Conservation (phyloP, 2,329 filamentous ascomycete species). For the Stagonosporopsis cucurbitacearum region DNA sequence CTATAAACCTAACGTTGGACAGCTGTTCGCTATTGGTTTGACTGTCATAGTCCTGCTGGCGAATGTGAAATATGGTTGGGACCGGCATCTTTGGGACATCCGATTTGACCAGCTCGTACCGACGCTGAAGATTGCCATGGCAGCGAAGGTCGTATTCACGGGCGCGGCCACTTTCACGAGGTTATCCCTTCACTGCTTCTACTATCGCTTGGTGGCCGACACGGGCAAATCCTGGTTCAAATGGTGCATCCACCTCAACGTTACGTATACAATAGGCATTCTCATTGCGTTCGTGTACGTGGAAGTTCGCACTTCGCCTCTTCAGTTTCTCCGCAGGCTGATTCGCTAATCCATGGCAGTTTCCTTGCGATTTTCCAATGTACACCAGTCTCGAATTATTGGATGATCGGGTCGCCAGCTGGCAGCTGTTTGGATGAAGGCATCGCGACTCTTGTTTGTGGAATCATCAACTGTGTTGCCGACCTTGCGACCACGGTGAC, state of each 20-base stretch:
- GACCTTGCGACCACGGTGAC: slow-evolving; percentile 53
- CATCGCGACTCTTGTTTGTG: slow-evolving; percentile 46
- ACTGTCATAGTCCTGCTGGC: slow-evolving; percentile 51
- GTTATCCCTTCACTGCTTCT: slow-evolving; percentile 55
- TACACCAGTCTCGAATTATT: slow-evolving; percentile 52
- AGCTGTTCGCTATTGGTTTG: slow-evolving; percentile 50
- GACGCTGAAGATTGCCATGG: slow-evolving; percentile 49
- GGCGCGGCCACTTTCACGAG: slow-evolving; percentile 53
- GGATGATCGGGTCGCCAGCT: slow-evolving; percentile 44
- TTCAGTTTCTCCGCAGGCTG: neutral
- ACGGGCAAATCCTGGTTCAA: slow-evolving; percentile 49
- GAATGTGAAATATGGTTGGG: slow-evolving; percentile 51
- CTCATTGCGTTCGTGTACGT: slow-evolving; percentile 45
- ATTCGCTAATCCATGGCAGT: neutral
- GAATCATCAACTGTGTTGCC: slow-evolving; percentile 53
- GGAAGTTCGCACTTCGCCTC: slow-evolving; percentile 18
- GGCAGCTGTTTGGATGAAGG: slow-evolving; percentile 52
- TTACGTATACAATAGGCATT: slow-evolving; percentile 47
- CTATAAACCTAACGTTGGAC: slow-evolving; percentile 6
- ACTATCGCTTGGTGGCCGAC: slow-evolving; percentile 54
- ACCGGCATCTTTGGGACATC: slow-evolving; percentile 54
- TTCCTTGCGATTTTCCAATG: slow-evolving; percentile 50
- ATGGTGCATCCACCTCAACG: slow-evolving; percentile 49
- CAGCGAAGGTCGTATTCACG: slow-evolving; percentile 52
- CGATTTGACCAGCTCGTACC: slow-evolving; percentile 32